Evolutionary conservation across 768 basidiomycete genomes (phyloP).

Genomic region (Leccinum variicolor): DNA sequence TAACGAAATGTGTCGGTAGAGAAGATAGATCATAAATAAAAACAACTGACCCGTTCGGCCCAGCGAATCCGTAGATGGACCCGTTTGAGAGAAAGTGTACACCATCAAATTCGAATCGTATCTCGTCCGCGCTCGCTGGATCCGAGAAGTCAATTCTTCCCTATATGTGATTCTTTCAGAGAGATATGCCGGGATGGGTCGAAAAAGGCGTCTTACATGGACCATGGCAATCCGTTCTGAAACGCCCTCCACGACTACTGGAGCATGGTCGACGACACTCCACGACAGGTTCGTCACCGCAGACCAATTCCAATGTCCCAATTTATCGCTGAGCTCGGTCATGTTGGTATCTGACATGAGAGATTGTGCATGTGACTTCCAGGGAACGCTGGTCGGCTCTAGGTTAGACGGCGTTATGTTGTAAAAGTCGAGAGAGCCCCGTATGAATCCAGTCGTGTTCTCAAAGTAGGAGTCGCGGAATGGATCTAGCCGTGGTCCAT

Average conservation of each 20-base stretch:
- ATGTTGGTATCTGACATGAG: conserved; percentile 50
- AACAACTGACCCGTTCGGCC: conserved; percentile 52
- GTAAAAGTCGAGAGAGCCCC: conserved; percentile 55
- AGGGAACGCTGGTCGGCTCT: conserved; percentile 35
- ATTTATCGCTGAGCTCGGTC: conserved; percentile 44
- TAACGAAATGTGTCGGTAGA: conserved; percentile 23
- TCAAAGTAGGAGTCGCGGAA: conserved; percentile 56
- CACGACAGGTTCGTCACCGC: conserved; percentile 58
- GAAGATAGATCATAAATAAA: not conserved
- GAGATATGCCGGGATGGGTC: conserved; percentile 1
- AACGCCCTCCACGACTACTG: conserved; percentile 35
- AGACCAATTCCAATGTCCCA: conserved; percentile 72
- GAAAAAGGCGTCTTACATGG: conserved; percentile 48
- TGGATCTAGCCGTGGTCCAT: conserved; percentile 44
- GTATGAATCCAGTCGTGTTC: conserved; percentile 79
- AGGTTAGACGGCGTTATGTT: conserved; percentile 59
- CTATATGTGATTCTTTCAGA: conserved; percentile 33
- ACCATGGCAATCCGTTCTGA: conserved; percentile 54
- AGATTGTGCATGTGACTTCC: conserved; percentile 49
- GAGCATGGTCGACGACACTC: conserved; percentile 61
- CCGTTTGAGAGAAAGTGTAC: conserved; percentile 73
- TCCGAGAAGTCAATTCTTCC: conserved; percentile 71
- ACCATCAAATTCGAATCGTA: conserved; percentile 72
- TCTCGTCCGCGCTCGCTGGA: conserved; percentile 46
- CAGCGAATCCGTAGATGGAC: conserved; percentile 72